phyloP scores from a whole-genome alignment of 192 early-diverging fungal species.

The Backusella macrospora region DNA sequence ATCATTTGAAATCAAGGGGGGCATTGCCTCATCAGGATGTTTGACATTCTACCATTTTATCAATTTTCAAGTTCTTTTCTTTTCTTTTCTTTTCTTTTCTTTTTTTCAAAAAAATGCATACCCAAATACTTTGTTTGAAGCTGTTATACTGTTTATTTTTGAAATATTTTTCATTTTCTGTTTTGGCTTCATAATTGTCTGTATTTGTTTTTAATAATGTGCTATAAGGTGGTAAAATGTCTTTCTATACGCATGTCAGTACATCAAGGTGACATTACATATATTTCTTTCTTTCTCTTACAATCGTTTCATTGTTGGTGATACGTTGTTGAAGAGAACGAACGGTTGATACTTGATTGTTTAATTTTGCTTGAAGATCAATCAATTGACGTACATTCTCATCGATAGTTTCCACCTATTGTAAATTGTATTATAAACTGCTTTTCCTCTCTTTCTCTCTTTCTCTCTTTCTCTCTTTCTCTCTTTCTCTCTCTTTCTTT shows the following conservation, averaged over 20 bases:
- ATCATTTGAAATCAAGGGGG: not conserved
- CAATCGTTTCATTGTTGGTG: slow-evolving; percentile 18
- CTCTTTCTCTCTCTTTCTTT: not conserved
- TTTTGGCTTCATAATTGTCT: not conserved
- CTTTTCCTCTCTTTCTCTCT: too few species aligned
- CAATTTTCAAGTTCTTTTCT: too few species aligned
- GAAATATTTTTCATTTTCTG: slow-evolving; percentile 26
- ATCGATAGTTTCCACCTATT: slow-evolving; percentile 22
- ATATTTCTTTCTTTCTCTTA: slow-evolving; percentile 17
- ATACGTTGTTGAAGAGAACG: not conserved
- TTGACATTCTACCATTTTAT: slow-evolving; percentile 44
- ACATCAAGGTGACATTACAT: not conserved
- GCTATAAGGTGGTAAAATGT: slow-evolving; percentile 22
- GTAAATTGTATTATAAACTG: too few species aligned
- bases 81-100: too few species aligned
- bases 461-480: too few species aligned
- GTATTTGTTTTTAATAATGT: not conserved
- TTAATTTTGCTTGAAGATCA: slow-evolving; percentile 26
- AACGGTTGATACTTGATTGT: slow-evolving; percentile 6
- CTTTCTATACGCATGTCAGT: slow-evolving; percentile 22
- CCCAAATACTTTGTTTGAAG: slow-evolving; percentile 41
- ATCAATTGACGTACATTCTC: slow-evolving; percentile 19
- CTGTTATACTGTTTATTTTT: slow-evolving; percentile 22
- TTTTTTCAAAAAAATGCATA: too few species aligned
- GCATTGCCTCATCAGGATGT: slow-evolving; percentile 36